These are phyloP conservation scores for Cyanidiococcus yangmingshanensis DNA, from an alignment of 23 red algal species.

Conservation along the genomic window DNA sequence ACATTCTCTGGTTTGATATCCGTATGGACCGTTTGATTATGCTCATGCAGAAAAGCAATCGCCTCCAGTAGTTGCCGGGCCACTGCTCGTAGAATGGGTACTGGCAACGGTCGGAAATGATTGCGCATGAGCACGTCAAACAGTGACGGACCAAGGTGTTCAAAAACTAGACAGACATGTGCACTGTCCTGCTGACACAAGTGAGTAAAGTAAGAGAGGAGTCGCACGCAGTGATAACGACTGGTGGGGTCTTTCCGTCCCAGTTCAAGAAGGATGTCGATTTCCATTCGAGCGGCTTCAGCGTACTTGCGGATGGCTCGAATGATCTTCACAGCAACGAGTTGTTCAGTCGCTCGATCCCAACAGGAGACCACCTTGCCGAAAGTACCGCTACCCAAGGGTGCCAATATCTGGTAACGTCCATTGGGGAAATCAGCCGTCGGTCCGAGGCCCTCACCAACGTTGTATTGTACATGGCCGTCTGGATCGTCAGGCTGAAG, in stretches of 20 bases:
- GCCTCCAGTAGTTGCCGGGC: constrained; percentile 50
- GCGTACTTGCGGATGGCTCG: constrained; percentile 61
- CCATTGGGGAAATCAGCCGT: constrained; percentile 46
- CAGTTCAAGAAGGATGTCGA: constrained; percentile 51
- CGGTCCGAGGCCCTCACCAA: constrained; percentile 58
- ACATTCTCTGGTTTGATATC: constrained; percentile 94
- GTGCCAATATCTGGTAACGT: constrained; percentile 60
- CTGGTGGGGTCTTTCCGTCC: constrained; percentile 31
- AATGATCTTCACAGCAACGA: constrained; percentile 66
- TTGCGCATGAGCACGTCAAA: constrained; percentile 57
- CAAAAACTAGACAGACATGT: constrained; percentile 82
- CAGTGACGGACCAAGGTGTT: constrained; percentile 56
- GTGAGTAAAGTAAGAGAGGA: constrained; percentile 50
- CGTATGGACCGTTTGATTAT: constrained; percentile 61
- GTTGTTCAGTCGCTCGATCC: constrained; percentile 39
- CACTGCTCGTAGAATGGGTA: constrained; percentile 37
- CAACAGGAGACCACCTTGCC: constrained; percentile 81
- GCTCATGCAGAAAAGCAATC: constrained; percentile 59
- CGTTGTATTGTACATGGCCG: constrained; percentile 56
- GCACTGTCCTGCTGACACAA: neutral
- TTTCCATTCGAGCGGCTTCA: constrained; percentile 60
- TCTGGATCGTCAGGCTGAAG: constrained; percentile 43
- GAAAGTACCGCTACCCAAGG: constrained; percentile 75
- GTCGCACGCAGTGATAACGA: constrained; percentile 49
- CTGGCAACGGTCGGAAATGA: constrained; percentile 48